Base-by-base conservation (phyloP, 2,329 filamentous ascomycete genomes). In the Ophiocordyceps australis region DNA sequence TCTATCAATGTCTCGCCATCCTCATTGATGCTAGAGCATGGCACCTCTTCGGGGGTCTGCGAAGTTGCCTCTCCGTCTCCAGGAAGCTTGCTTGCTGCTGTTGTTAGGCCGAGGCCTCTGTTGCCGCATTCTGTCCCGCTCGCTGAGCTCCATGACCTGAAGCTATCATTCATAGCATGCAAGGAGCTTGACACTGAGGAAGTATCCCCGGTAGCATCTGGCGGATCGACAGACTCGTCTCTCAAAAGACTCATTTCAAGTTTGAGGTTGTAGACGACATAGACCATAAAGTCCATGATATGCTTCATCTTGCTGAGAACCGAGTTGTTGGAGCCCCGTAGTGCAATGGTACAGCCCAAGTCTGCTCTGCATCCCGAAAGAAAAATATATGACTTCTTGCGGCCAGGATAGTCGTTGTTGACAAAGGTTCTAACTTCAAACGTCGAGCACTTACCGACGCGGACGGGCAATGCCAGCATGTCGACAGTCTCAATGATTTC, bases 221-320 rank as follows among this genome's bases (percentile, higher is more conserved):
- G 83, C 14, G 91, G 75, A 33, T 85, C 69, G 11, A 92, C 77
- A 38, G 82, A 92, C 40, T 92, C 85, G 46, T 98, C 89, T 27
- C 81, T 69, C 65, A 98, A 80, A 23, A 98, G 58, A 38, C 80
- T 93, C 2, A 89, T 93, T 51, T 98, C 89, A 10, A 98, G 63
- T 44, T 92, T 93, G 27, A 98, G 61, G 40, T 94, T 98, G 52
- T 98, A 98, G 9, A 95, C 85, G 13, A 98, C 91, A 38, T 95
- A 98, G 20, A 91, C 78, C 86, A 98, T 94, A 44, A 98, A 95
- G 45, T 98, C 89, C 9, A 86, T 89, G 36, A 98, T 89, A 27
- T 73, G 69, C 52, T 98, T 98, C 48, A 98, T 72, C 38, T 74
- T 79, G 2, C 71, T 59, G 12, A 98, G 61, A 1, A 72, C 60